A percentile compares a stretch with the other conserved stretches of the same genome.
phyloP scores from a whole-genome alignment of 1,284 basidiomycete genomes.

The Cutaneotrichosporon sp. region DNA sequence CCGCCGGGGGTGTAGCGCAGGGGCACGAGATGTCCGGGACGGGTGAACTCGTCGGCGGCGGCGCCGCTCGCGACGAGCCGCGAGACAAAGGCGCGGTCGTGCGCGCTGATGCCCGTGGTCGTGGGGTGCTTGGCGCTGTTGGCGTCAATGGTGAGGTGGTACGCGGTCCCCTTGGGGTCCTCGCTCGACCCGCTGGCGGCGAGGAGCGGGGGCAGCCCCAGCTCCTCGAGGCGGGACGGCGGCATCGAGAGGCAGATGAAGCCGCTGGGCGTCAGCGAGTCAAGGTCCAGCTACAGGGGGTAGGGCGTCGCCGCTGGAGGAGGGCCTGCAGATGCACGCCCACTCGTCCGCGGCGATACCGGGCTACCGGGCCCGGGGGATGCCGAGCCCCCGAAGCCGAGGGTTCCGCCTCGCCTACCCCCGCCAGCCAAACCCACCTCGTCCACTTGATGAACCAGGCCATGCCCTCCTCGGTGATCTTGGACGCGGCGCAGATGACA shows the following conservation, averaged over 20 bases:
- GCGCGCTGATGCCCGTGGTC: conserved; percentile 94
- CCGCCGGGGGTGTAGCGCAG: conserved; percentile 85
- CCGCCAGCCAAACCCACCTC: conserved; percentile 62
- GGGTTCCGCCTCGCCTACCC: neutral
- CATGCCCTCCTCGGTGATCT: conserved; percentile 92
- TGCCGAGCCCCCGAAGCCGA: neutral
- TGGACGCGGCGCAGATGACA: conserved; percentile 77
- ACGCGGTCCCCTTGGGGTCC: conserved; percentile 90
- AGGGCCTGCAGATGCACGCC: no score
- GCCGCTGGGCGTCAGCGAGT: conserved; percentile 56
- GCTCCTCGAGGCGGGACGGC: conserved; percentile 69
- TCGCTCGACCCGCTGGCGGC: conserved; percentile 67
- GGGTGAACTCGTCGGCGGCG: conserved; percentile 75
- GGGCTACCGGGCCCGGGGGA: neutral
- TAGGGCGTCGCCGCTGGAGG: no score
- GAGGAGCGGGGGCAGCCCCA: conserved; percentile 94
- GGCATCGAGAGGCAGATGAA: conserved; percentile 92
- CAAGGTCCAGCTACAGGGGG: no score
- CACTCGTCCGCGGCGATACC: neutral
- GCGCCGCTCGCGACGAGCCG: conserved; percentile 69
- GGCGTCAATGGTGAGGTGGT: conserved; percentile 96
- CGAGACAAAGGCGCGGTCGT: conserved; percentile 87
- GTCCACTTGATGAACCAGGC: conserved; percentile 98
- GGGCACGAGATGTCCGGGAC: conserved; percentile 95
- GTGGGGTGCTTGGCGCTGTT: conserved; percentile 54